Percentiles rank a stretch among this genome's conserved stretches.
These are phyloP conservation scores for Dalbergia cultrata DNA, from an alignment of 306 rosid genomes.

Conservation along the genomic window DNA sequence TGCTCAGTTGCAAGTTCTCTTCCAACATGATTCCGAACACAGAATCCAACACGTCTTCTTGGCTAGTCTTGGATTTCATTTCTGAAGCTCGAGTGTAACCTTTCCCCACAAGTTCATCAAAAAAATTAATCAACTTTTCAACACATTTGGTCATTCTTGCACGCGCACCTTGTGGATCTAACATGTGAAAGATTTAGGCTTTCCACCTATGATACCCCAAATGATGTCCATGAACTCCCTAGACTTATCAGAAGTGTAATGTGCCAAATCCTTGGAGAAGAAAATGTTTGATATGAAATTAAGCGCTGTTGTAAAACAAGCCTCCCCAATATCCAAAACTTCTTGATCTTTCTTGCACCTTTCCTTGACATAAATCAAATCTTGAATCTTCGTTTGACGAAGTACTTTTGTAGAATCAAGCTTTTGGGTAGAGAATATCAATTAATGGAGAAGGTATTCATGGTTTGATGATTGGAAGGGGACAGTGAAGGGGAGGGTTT, in stretches of 20 bases:
- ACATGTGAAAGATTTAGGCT: not conserved
- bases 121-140: not conserved
- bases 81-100: not conserved
- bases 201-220: not conserved
- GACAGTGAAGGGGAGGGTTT: too few relatives aligned
- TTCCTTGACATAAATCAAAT: not conserved
- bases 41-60: not conserved
- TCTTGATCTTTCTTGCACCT: not conserved
- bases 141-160: not conserved
- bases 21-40: not conserved
- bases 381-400: not conserved
- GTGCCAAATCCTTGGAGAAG: not conserved
- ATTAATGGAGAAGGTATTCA: too few relatives aligned
- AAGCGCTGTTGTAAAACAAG: slow-evolving; percentile 2
- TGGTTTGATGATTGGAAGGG: too few relatives aligned
- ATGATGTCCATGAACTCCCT: not conserved
- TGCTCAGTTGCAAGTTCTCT: not conserved
- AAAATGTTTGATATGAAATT: slow-evolving; percentile 40
- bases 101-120: not conserved
- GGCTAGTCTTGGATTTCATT: not conserved
- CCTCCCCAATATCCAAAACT: slow-evolving; percentile 13
- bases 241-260: not conserved
- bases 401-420: not conserved
- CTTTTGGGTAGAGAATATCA: not conserved
- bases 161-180: not conserved